Base-by-base conservation (phyloP, 352 stramenopile genomes). In the Pythium apleroticum region DNA sequence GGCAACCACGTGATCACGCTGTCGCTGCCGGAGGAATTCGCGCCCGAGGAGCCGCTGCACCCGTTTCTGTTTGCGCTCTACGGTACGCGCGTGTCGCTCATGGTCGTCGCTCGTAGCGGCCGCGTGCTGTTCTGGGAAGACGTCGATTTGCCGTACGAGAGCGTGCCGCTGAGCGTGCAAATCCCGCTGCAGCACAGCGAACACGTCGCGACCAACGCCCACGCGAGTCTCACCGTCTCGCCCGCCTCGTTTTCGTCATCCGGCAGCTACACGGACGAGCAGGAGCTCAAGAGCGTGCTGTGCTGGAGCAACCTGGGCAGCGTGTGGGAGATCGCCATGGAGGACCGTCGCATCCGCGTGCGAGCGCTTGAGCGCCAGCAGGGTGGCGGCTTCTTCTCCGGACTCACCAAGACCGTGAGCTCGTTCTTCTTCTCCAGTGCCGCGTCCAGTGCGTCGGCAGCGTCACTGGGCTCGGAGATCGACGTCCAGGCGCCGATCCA, bases 81-180 rank as follows among this genome's bases (percentile, higher is more conserved):
- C 57, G 79, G 79, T n/a, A 70, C 81, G 59, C 86, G 71, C 37
- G 60, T 91, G 50, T 90, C 81, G 59, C 75, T 93, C n/a, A 75
- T 93, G 68, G 70, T 88, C 24, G 74, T 93, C 46, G 73, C 73
- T 28, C 75, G 69, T 39, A 88, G 76, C 57, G 84, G 84, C 17
- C 65, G 84, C 60, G 82, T 93, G 65, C 72, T 91, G 24, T 91
- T 93, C 63, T 93, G 82, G 82, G 84, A 91, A 57, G 84, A 93
- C 63, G 84, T 93, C 63, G 81, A 89, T 20, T 65, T 90, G 28
- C 81, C 84, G 3, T 91, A 91, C 54, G 81, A 91, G 63, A 91
- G 78, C 62, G 74, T 90, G 4, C 84, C 84, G 19, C 68, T 93
- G 17, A 90, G 80, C 57, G 79, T 93, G 1, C 84, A 93, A 69